These are phyloP conservation scores for Geosmithia morbida DNA, from an alignment of 2,329 filamentous ascomycete genomes.

Conservation along the genomic window DNA sequence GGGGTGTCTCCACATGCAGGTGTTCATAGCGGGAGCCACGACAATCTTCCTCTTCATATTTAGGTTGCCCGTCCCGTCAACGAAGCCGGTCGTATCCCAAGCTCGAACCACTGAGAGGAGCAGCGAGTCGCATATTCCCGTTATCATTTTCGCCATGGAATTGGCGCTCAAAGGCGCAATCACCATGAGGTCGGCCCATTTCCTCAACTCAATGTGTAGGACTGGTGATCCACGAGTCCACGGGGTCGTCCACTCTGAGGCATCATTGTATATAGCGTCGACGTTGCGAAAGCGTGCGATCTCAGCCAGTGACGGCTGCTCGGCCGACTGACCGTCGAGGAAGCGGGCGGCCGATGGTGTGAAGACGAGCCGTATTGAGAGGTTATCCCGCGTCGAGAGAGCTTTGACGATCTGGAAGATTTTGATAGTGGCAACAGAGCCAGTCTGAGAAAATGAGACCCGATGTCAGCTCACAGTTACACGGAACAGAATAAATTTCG, in stretches of 20 bases:
- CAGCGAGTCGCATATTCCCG: conserved; percentile 66
- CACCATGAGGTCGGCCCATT: conserved; percentile 64
- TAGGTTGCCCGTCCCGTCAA: conserved; percentile 42
- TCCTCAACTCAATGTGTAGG: conserved; percentile 76
- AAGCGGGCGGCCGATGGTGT: conserved; percentile 63
- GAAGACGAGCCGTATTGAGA: conserved; percentile 78
- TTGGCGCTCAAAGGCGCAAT: conserved; percentile 77
- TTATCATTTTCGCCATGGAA: conserved; percentile 67
- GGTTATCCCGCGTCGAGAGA: conserved; percentile 32
- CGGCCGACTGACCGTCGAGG: conserved; percentile 56
- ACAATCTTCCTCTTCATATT: conserved; percentile 49
- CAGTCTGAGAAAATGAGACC: conserved; percentile 5
- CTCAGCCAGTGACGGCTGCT: conserved; percentile 56
- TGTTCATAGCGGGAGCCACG: conserved; percentile 78
- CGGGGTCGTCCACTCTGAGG: conserved; percentile 68
- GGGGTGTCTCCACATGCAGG: conserved; percentile 78
- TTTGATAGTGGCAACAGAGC: conserved; percentile 79
- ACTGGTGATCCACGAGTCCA: conserved; percentile 73
- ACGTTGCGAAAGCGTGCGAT: conserved; percentile 53
- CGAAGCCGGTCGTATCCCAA: conserved; percentile 50
- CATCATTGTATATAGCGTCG: conserved; percentile 67
- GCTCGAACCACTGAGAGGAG: conserved; percentile 63
- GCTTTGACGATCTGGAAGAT: conserved; percentile 50
- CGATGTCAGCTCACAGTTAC: not conserved
- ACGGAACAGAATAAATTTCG: too few relatives aligned